Percentiles rank a stretch among this genome's conserved stretches.
These are phyloP conservation scores for Russula sp. DNA, from an alignment of 768 basidiomycete genomes.

Conservation along the genomic window DNA sequence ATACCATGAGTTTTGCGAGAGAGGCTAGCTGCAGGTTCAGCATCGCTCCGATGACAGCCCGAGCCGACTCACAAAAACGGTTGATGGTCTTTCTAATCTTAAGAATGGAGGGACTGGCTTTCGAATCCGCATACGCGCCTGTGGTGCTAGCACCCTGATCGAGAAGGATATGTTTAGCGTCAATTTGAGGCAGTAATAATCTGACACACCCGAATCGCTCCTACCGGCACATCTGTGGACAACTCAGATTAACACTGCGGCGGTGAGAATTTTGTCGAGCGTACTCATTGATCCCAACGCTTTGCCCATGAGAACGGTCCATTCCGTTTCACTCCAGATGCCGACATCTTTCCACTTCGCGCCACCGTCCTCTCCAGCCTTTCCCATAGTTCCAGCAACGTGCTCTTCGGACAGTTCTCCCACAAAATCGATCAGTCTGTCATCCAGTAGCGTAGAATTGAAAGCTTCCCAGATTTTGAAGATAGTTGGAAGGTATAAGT, in stretches of 20 bases:
- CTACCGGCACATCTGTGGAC: slow-evolving; percentile 64
- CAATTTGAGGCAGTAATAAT: background rate
- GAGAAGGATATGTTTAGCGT: slow-evolving; percentile 20
- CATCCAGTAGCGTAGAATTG: slow-evolving; percentile 70
- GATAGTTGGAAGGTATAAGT: slow-evolving; percentile 66
- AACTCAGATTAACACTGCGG: slow-evolving; percentile 6
- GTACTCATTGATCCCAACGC: slow-evolving; percentile 77
- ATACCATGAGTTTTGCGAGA: slow-evolving; percentile 81
- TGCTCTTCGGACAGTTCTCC: slow-evolving; percentile 72
- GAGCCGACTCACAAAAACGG: slow-evolving; percentile 51
- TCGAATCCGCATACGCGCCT: slow-evolving; percentile 64
- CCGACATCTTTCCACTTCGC: slow-evolving; percentile 80
- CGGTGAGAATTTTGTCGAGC: slow-evolving; percentile 28
- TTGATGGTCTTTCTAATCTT: slow-evolving; percentile 70
- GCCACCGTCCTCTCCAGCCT: slow-evolving; percentile 52
- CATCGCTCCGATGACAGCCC: background rate
- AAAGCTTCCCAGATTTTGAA: slow-evolving; percentile 80
- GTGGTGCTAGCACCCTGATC: slow-evolving; percentile 60
- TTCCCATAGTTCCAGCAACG: slow-evolving; percentile 53
- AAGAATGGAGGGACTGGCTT: slow-evolving; percentile 52
- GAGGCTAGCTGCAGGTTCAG: slow-evolving; percentile 36
- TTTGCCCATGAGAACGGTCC: slow-evolving; percentile 79
- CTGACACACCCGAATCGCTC: slow-evolving; percentile 54
- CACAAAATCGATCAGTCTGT: slow-evolving; percentile 67
- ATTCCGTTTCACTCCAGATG: slow-evolving; percentile 83